A percentile compares a stretch with the other conserved stretches of the same genome.
Evolutionary conservation across 345 rosid genomes (phyloP).

Genomic region (Arabis alpina): DNA sequence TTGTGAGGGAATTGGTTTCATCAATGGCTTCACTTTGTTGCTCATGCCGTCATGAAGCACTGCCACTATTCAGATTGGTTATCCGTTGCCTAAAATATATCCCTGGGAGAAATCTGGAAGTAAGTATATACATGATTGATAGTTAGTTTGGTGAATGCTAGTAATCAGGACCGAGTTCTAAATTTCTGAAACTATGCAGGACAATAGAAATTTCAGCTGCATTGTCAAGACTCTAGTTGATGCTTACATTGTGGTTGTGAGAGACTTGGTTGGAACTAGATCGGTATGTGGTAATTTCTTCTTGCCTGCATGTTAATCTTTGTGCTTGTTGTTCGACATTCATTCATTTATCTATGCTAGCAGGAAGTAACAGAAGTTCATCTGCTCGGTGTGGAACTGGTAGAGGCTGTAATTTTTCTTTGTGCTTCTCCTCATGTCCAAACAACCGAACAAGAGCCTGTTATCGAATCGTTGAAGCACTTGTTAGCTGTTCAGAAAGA

Average conservation of each 20-base stretch:
- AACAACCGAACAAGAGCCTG: conserved; percentile 49
- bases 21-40: conserved; percentile 81
- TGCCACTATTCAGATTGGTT: conserved; percentile 67
- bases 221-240: conserved; percentile 60
- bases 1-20: conserved; percentile 62
- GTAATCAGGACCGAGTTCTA: not conserved
- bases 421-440: conserved; percentile 47
- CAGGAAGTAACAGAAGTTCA: conserved; percentile 63
- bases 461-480: conserved; percentile 62
- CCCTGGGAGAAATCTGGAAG: conserved; percentile 54
- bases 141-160: conserved; percentile 9
- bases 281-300: conserved; percentile 53
- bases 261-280: conserved; percentile 53
- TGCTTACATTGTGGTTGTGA: conserved; percentile 64
- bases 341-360: conserved; percentile 32
- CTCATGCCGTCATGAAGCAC: conserved; percentile 59
- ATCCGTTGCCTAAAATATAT: conserved; percentile 57
- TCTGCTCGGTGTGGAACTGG: conserved; percentile 60
- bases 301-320: conserved; percentile 18
- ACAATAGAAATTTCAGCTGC: conserved; percentile 49
- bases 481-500: conserved; percentile 69
- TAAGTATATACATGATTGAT: conserved; percentile 45
- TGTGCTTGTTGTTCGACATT: not conserved
- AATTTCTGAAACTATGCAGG: conserved; percentile 56
- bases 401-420: conserved; percentile 57